Percentiles rank a stretch among this genome's conserved stretches.
These are phyloP conservation scores for Inga laurina DNA, from an alignment of 306 rosid genomes.

Conservation along the genomic window DNA sequence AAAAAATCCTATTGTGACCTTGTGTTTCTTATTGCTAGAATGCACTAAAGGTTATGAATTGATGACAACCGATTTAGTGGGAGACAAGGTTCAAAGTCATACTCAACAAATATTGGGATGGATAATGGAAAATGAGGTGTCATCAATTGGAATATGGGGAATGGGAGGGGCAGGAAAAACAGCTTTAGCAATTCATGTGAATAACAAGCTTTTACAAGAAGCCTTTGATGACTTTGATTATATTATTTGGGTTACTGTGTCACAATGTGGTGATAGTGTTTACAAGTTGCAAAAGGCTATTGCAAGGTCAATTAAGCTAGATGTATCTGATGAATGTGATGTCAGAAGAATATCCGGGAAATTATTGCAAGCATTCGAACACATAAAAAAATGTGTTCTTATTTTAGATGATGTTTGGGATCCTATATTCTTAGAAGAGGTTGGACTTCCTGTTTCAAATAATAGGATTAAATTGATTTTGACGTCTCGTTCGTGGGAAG, in stretches of 20 bases:
- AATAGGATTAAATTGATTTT: background rate
- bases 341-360: background rate
- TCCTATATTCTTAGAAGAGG: background rate
- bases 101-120: background rate
- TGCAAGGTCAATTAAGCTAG: background rate
- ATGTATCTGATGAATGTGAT: background rate
- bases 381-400: background rate
- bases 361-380: background rate
- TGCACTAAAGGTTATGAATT: background rate
- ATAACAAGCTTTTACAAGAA: background rate
- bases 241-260: background rate
- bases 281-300: background rate
- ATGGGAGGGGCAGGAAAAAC: background rate
- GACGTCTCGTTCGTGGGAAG: background rate
- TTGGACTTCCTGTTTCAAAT: background rate
- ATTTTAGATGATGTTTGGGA: background rate
- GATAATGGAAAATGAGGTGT: background rate
- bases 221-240: background rate
- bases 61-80: background rate
- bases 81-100: background rate
- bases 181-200: background rate
- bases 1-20: background rate
- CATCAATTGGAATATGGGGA: background rate
- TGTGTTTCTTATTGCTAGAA: background rate
- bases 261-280: background rate